Conservation (phyloP, 805 yeast species). For the Saccharomycopsis olivae region DNA sequence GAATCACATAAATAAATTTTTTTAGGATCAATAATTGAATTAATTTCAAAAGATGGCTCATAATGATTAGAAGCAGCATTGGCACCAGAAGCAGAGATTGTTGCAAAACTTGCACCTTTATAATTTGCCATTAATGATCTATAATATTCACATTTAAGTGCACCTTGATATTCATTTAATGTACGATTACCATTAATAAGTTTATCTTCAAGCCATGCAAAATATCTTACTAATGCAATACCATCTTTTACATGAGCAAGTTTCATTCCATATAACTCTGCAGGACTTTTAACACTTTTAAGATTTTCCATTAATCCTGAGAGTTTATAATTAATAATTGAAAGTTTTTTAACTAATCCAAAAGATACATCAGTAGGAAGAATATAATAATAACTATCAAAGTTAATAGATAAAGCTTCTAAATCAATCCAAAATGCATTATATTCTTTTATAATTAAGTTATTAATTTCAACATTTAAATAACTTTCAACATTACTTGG, state of each 20-base stretch:
- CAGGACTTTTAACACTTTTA: constrained; percentile 40
- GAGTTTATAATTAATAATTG: constrained; percentile 12
- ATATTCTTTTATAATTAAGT: constrained; percentile 42
- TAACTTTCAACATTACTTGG: constrained; percentile 22
- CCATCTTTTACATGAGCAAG: constrained; percentile 49
- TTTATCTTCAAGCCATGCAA: constrained; percentile 48
- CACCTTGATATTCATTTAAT: constrained; percentile 44
- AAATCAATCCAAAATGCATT: constrained; percentile 50
- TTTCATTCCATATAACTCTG: constrained; percentile 41
- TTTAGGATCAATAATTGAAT: constrained; percentile 38
- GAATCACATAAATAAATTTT: constrained; percentile 47
- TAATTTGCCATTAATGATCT: constrained; percentile 35
- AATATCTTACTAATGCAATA: constrained; percentile 40
- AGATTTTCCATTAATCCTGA: constrained; percentile 30
- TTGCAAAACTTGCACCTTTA: constrained; percentile 59
- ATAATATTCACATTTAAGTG: constrained; percentile 34
- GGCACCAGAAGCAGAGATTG: constrained; percentile 66
- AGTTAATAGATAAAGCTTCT: constrained; percentile 24
- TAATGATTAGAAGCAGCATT: constrained; percentile 75
- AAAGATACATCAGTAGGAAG: constrained; percentile 54
- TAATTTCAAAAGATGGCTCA: constrained; percentile 35
- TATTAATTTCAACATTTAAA: constrained; percentile 28
- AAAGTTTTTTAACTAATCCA: constrained; percentile 44
- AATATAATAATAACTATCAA: constrained; percentile 29
- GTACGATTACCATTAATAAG: constrained; percentile 29